Evolutionary conservation across 2,329 filamentous ascomycete genomes (phyloP), one percentile per base, ranked within the genome.

Genomic region (Drechslerella coelobrocha): DNA sequence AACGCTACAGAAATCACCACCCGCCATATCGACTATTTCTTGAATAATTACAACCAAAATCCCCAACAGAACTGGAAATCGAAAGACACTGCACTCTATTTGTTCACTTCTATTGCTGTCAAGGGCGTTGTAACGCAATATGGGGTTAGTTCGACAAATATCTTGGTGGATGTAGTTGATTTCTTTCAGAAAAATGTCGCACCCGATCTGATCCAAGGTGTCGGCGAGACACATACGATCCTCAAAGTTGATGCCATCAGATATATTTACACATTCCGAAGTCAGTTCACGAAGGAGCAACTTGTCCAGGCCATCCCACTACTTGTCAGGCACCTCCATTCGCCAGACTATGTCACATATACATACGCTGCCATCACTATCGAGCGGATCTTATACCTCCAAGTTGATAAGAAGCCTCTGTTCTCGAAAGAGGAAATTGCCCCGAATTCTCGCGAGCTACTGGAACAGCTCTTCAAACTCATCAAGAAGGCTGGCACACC

Each of bases 221-320:
- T 73, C 47, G 82, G 84, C 27, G 84, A 84, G 1, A 85, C 89
- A 0, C 86, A 96, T 75, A 89, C 92, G 7, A 92, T 99, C 69
- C 84, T 96, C 75, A 96, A 96, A 81, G 93, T 99, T 14, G 94
- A 97, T 79, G 93, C 93, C 17, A 96, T 99, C 83, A 99, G 97
- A 79, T 99, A 92, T 78, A 85, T 99, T 39, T 96, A 99, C 82
- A 91, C 89, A 47, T 99, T 99, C 86, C 89, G 94, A 76, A 96
- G 92, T 78, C 92, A 97, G 77, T 84, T 99, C 72, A 93, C 91
- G 17, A 91, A 91, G 78, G 88, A 92, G 31, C 90, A 97, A 78
- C 97, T 94, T 92, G 89, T 89, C 76, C 87, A 88, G 63, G 92
- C 92, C 1, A 91, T 99, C 77, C 89, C 91, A 10, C 87, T 96